phyloP scores from a whole-genome alignment of 2,329 filamentous ascomycete genomes.

The Diaporthe vaccinii region DNA sequence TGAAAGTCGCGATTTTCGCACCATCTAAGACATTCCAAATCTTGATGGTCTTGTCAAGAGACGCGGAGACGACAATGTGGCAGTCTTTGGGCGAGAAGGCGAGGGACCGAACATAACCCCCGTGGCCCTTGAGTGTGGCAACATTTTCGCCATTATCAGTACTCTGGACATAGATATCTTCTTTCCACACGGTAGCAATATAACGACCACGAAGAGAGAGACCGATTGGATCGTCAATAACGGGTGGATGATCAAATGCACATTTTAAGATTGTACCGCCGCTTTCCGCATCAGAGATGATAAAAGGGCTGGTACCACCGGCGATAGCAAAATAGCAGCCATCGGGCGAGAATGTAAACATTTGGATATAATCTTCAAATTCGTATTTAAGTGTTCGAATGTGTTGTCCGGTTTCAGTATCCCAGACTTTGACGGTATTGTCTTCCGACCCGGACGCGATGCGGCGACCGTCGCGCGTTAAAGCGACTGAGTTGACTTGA shows the following conservation, averaged over 20 bases:
- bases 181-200: no score
- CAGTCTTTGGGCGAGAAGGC: conserved; percentile 31
- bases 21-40: background rate
- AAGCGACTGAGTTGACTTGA: no score
- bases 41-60: background rate
- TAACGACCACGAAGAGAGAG: no score
- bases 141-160: background rate
- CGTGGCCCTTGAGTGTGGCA: conserved; percentile 5
- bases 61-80: background rate
- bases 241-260: no score
- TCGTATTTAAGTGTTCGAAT: no score
- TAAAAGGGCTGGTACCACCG: accelerated
- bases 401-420: background rate
- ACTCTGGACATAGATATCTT: no score
- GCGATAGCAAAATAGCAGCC: no score
- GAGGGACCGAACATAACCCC: background rate
- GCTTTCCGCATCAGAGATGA: no score
- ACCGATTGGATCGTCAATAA: no score
- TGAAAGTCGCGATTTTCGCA: conserved; percentile 39
- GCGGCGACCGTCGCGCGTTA: background rate
- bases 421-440: conserved; percentile 22
- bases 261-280: no score
- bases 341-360: no score
- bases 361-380: no score
- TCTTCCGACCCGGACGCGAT: conserved; percentile 6